Evolutionary conservation across 805 yeast genomes (phyloP), one percentile per base, ranked within the genome.

Genomic region (Ascoidea tarda): DNA sequence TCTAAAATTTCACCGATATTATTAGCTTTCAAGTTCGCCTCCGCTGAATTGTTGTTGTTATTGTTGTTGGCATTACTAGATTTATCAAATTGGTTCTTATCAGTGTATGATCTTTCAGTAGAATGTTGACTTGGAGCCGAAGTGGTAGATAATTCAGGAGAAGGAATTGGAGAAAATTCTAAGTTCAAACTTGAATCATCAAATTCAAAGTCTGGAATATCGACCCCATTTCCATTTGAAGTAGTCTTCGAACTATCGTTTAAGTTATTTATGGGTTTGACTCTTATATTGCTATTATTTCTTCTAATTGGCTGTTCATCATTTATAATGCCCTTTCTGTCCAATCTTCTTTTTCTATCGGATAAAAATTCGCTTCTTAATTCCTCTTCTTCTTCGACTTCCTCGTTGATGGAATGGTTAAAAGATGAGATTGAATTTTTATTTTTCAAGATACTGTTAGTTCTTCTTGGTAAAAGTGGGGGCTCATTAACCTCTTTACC

Each of bases 401-500:
- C 32, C 14, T 33, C 44, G 14, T 38, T 8, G 14, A 38, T 38
- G 44, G 44, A 38, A 10, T 38, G 44, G 14, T 38, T 8, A 38
- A 38, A 38, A 10, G 44, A 38, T 38, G 44, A 38, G 14, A 48
- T 45, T 16, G 47, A 31, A 10, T 28, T 28, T 21, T 54, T 49
- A 46, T 54, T 55, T 33, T 55, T 55, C 42, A 55, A 46, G 46
- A 55, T 55, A n/a, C 53, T 50, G 32, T 51, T 52, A 4, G 58
- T 55, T 48, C 54, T 55, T 49, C 52, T 55, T 16, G 54, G 46
- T 2, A 52, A 50, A 16, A 16, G 33, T 6, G 52, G 47, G 16
- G 52, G 51, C 21, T 56, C 55, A 14, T 49, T 49, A 50, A 47
- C 54, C 63, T 49, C 66, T 64, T 53, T 61, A 10, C 59, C 60